Evolutionary conservation across 345 rosid species (phyloP), one percentile per base, ranked within the genome.

Genomic region (Populus ilicifolia): DNA sequence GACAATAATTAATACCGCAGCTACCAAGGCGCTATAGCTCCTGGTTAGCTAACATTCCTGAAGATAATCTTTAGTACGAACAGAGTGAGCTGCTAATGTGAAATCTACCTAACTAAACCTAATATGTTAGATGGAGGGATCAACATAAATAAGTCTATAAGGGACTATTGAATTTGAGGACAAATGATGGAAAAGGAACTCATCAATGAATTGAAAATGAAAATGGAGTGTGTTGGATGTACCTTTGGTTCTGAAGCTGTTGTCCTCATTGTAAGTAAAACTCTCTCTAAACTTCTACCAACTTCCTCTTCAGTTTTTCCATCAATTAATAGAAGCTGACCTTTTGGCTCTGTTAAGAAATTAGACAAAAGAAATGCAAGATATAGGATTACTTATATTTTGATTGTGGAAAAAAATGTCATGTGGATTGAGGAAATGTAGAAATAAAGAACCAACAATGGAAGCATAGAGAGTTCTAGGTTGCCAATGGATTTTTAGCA

Each of bases 171-270:
- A 46, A 46, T 46, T 46, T 46, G 52, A 46, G 20, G 72, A 35
- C 16, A 14, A 56, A 54, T n/a, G 54, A 80, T 43, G 70, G 33
- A 79, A 70, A 74, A 41, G 52, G 52, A 46, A 46, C 52, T 46
- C 52, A 46, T 12, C 18, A 46, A 54, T 70, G 81, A 73, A 72
- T 44, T 46, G 39, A 59, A 41, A 23, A 5, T 66, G 72, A n/a
- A 23, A 36, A 68, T 23, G 30, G 44, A 44, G 61, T 44, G 52
- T 38, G 43, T 29, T 13, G 29, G 39, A 8, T 39, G 46, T 75
- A 96, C 99, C 99, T 91, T 93, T 52, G 97, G 96, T 81, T 96
- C 95, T 65, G 98, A 96, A 72, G 91, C 84, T 46, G 98, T 96
- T 78, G 81, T 89, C 81, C 94, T 91, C 98, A 96, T 93, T 59